Evolutionary conservation across 23 red algal species (phyloP), one percentile per base, ranked within the genome.

Genomic region (Gracilaria caudata): DNA sequence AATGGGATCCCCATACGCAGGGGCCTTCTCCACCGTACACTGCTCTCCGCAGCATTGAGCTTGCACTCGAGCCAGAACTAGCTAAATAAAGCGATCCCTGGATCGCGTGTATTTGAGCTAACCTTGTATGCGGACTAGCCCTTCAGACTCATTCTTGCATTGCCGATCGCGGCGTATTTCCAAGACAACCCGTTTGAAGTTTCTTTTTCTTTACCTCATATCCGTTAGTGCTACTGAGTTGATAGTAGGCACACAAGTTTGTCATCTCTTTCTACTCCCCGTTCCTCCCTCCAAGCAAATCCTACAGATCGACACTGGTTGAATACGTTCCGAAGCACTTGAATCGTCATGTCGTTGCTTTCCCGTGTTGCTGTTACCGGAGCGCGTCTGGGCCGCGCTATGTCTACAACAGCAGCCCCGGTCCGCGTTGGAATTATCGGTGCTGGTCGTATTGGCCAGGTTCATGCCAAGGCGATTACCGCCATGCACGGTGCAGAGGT

Each of bases 371-470:
- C 73, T 19, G 44, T 61, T 14, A 73, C 72, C 4, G 47, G 60
- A 34, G 64, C 65, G 0, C 16, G 40, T 51, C 47, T 89, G 85
- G 46, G 85, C 28, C 85, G 85, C 35, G 74, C 63, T 30, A 51
- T 89, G 44, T 77, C 85, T 40, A 68, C 85, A 43, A 33, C 85
- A 9, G 51, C 85, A 3, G 71, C 55, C 28, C 55, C 80, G 13
- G 68, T 84, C 40, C 76, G 77, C 37, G 92, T 98, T 23, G 96
- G 92, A 29, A 94, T 98, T 38, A 93, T 98, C 19, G 96, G 96
- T 24, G 92, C 90, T 20, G 96, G 96, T 26, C 96, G 96, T 13
- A 98, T 98, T 35, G 96, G 96, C 12, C 96, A 95, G 73, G 96
- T 98, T 19, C 96, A 98, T 54, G 84, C 92, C 78, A 91, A 98